phyloP scores from a whole-genome alignment of 805 yeast genomes.

The Zygotorulaspora danielsina region DNA sequence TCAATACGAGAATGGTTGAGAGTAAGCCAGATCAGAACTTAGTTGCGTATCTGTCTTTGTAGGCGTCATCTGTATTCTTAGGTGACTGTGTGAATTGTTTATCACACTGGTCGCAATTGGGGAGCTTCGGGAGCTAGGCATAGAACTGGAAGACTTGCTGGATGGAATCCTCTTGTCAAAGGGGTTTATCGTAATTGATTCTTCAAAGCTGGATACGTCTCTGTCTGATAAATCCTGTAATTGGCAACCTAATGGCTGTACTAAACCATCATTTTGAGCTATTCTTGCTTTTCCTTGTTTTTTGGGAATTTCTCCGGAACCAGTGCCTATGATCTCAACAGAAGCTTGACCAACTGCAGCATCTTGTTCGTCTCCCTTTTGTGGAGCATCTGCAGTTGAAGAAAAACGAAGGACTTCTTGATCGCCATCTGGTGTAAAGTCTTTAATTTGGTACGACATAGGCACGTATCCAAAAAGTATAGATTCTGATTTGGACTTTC shows the following conservation, averaged over 20 bases:
- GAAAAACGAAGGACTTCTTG: conserved; percentile 5
- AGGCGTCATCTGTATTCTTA: conserved; percentile 26
- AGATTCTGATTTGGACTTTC: conserved; percentile 20
- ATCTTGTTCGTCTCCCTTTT: not conserved
- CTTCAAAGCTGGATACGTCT: not conserved
- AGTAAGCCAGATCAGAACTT: conserved; percentile 30
- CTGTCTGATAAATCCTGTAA: not conserved
- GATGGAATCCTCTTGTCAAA: conserved; percentile 6
- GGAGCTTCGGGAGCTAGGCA: conserved; percentile 11
- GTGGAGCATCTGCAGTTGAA: not conserved
- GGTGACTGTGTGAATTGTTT: conserved; percentile 8
- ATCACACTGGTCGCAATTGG: conserved; percentile 9
- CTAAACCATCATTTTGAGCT: not conserved
- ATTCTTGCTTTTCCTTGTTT: not conserved
- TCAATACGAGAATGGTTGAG: conserved; percentile 30
- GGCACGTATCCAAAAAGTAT: conserved; percentile 10
- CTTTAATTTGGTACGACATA: conserved; percentile 7
- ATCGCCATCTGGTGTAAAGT: not conserved
- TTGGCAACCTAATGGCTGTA: not conserved
- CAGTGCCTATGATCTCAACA: not conserved
- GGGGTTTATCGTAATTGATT: not conserved
- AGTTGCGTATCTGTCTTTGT: conserved; percentile 25
- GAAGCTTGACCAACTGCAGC: not conserved
- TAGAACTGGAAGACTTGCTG: conserved; percentile 8
- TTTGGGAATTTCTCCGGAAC: not conserved